A percentile compares a stretch with the other conserved stretches of the same genome.
Conservation (phyloP, 495 filamentous ascomycete genomes). For the Aspergillus steynii region DNA sequence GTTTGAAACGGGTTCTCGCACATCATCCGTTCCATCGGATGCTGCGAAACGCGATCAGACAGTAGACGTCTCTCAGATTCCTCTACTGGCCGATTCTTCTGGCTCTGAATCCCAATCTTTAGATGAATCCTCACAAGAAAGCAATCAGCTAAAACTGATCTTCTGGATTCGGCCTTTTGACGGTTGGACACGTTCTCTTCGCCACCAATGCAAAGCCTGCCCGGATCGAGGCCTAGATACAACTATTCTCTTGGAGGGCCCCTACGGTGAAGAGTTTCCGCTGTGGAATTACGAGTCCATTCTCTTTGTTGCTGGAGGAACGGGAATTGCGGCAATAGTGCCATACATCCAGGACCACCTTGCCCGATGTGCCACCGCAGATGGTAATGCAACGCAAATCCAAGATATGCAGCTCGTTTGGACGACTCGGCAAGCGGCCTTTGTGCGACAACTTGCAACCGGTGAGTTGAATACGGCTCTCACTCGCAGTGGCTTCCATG, state of each 20-base stretch:
- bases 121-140: neutral
- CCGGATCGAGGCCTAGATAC: constrained; percentile 17
- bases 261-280: constrained; percentile 54
- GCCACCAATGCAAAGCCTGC: constrained; percentile 34
- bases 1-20: constrained; percentile 17
- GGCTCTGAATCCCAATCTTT: constrained; percentile 1
- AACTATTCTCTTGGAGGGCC: constrained; percentile 55
- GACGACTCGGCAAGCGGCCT: constrained; percentile 38
- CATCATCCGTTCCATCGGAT: neutral
- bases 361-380: constrained; percentile 12
- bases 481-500: constrained; percentile 34
- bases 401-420: constrained; percentile 41
- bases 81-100: constrained; percentile 30
- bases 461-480: constrained; percentile 32
- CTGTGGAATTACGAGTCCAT: constrained; percentile 52
- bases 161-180: constrained; percentile 52
- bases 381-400: constrained; percentile 18
- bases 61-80: constrained; percentile 30
- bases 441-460: constrained; percentile 32
- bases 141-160: constrained; percentile 22
- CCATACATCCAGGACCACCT: constrained; percentile 52
- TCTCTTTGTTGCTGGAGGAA: constrained; percentile 60
- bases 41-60: constrained; percentile 8
- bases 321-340: constrained; percentile 56
- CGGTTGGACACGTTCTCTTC: constrained; percentile 49